Evolutionary conservation across 345 rosid species (phyloP).

Genomic region (Carallia pectinifolia): DNA sequence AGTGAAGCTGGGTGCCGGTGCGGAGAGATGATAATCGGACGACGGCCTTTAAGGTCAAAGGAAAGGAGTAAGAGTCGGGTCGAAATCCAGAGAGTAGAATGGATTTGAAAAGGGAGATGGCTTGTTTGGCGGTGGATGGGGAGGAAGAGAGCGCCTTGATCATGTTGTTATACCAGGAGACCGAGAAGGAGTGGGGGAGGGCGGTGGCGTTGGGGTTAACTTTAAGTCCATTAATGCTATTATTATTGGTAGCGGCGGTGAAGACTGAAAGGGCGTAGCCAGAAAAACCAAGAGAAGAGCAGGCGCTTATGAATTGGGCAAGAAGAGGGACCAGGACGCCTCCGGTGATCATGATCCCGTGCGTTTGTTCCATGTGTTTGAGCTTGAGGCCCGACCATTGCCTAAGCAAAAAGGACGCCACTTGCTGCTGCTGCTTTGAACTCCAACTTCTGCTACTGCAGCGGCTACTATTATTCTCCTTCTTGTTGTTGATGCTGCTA

Average conservation of each 20-base stretch:
- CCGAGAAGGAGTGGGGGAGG: constrained; percentile 18
- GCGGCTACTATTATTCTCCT: too few relatives aligned
- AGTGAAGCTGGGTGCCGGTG: constrained; percentile 59
- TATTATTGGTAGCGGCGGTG: constrained; percentile 5
- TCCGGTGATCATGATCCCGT: constrained; percentile 45
- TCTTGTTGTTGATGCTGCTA: too few relatives aligned
- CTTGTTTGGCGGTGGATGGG: constrained; percentile 26
- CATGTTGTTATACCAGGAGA: constrained; percentile 52
- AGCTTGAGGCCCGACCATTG: constrained; percentile 41
- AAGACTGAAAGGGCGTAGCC: constrained; percentile 53
- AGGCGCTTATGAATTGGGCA: constrained; percentile 43
- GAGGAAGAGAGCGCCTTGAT: constrained; percentile 51
- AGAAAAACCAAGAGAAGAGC: constrained; percentile 48
- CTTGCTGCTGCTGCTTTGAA: constrained; percentile 9
- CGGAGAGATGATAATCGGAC: constrained; percentile 30
- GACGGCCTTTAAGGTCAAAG: constrained; percentile 54
- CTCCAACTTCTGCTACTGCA: not conserved
- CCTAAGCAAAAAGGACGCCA: constrained; percentile 15
- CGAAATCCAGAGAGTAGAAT: constrained; percentile 43
- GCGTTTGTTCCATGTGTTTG: constrained; percentile 40
- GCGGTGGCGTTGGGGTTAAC: not conserved
- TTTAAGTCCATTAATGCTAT: too few relatives aligned
- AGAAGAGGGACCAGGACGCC: constrained; percentile 37
- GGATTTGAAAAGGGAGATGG: constrained; percentile 47
- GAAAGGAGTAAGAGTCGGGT: constrained; percentile 67